Evolutionary conservation across 176 grass and related monocot genomes (phyloP), one percentile per base, ranked within the genome.

Genomic region (Carex kokanica): DNA sequence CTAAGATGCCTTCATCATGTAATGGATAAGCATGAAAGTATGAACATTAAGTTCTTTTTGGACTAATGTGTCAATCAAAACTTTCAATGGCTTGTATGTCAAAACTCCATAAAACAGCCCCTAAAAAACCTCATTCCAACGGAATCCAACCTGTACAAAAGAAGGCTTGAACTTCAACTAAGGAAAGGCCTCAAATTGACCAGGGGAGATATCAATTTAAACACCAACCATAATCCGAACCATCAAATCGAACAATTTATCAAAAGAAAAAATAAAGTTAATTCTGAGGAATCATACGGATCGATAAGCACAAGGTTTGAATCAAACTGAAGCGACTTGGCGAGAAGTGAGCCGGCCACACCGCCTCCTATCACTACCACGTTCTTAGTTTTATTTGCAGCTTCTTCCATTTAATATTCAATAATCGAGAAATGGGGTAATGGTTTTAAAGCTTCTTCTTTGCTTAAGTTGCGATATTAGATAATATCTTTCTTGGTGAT

Each of bases 281-380:
- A 65, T 68, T 45, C 2, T 51, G 31, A 31, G 67, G 18, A 58
- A 74, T 80, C 93, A 85, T 88, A 95, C 93, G 93, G 88, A 34
- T 95, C 93, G 59, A 95, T 41, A 43, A 95, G 86, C 72, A 88
- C 54, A 70, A 95, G 88, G 86, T 90, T 85, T 64, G 93, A 86
- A 81, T 88, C 58, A 83, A 43, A 70, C 84, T 95, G 79, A 31
- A 95, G 75, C 41, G 74, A 88, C 86, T 92, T 95, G 72, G 90
- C 90, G 18, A 95, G 88, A 43, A 92, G 86, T 8, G 86, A 68
- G 13, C 93, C 93, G 45, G 88, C 90, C 72, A 89, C 62, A 59
- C 93, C 93, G 73, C 90, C 93, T 85, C 90, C 93, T 27, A 92
- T 81, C 72, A 95, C 88, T 81, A 92, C 90, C 82, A 95, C 88